These are phyloP conservation scores for Cryptosporidium tyzzeri DNA, from an alignment of 169 alveolate genomes.

Conservation along the genomic window DNA sequence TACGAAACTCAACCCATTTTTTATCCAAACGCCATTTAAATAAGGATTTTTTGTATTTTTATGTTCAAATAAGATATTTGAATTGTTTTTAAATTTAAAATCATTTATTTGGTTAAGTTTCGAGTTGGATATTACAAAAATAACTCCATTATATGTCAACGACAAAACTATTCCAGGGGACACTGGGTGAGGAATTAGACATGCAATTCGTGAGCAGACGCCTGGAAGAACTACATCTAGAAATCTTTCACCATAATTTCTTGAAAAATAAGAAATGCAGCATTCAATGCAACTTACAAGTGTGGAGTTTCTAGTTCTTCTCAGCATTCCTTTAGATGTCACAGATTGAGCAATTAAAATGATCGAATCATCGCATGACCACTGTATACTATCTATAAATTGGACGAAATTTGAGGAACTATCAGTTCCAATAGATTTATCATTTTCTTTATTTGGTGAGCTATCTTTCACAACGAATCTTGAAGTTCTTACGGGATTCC, in stretches of 20 bases:
- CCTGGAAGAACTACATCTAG: slow-evolving; percentile 73
- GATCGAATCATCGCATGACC: slow-evolving; percentile 70
- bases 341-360: slow-evolving; percentile 54
- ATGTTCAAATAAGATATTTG: slow-evolving; percentile 37
- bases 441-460: slow-evolving; percentile 7
- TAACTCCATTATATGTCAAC: slow-evolving; percentile 44
- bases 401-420: slow-evolving; percentile 28
- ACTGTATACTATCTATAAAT: slow-evolving; percentile 60
- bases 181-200: slow-evolving; percentile 33
- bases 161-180: slow-evolving; percentile 35
- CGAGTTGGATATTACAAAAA: slow-evolving; percentile 22
- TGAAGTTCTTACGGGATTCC: slow-evolving; percentile 50
- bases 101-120: neutral
- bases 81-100: neutral
- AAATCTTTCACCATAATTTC: slow-evolving; percentile 17
- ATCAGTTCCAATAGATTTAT: slow-evolving; percentile 1
- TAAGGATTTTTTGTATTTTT: slow-evolving; percentile 49
- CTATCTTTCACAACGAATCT: slow-evolving; percentile 7
- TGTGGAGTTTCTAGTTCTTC: slow-evolving; percentile 23
- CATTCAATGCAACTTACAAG: slow-evolving; percentile 44
- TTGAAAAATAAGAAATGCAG: slow-evolving; percentile 61
- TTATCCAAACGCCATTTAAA: slow-evolving; percentile 55
- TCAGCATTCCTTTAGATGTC: slow-evolving; percentile 17
- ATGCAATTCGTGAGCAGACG: slow-evolving; percentile 31
- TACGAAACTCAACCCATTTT: slow-evolving; percentile 60